phyloP scores from a whole-genome alignment of 116 monocot genomes.

The Dioscorea cayenensis region DNA sequence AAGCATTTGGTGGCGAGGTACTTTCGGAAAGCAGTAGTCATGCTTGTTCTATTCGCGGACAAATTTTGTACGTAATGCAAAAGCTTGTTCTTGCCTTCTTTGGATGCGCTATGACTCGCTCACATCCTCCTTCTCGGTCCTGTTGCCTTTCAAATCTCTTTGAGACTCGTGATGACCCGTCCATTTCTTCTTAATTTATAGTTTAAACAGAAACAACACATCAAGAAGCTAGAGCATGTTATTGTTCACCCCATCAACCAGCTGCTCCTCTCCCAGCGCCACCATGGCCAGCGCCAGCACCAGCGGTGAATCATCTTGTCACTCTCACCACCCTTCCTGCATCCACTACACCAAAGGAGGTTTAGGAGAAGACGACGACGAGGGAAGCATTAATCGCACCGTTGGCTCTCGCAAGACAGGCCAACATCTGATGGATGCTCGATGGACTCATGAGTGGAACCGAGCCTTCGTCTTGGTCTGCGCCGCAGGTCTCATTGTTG shows the following conservation, averaged over 20 bases:
- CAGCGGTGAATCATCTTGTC: neutral
- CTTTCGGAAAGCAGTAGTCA: too few relatives aligned
- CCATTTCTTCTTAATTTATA: neutral
- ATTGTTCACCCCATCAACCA: neutral
- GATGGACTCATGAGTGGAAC: constrained; percentile 60
- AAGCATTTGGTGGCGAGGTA: too few relatives aligned
- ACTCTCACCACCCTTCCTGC: neutral
- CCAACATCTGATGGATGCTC: neutral
- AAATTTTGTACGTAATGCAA: too few relatives aligned
- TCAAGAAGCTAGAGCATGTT: neutral
- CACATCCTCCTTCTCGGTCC: too few relatives aligned
- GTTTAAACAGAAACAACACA: neutral
- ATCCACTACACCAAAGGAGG: neutral
- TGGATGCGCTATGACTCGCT: too few relatives aligned
- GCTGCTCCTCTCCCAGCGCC: neutral
- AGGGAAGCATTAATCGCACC: neutral
- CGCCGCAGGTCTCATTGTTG: constrained; percentile 59
- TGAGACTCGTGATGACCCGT: neutral
- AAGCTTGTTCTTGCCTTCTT: too few relatives aligned
- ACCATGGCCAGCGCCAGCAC: neutral
- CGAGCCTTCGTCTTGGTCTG: constrained; percentile 48
- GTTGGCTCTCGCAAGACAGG: neutral
- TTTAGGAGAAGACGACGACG: neutral
- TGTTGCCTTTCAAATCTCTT: too few relatives aligned
- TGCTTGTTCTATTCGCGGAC: too few relatives aligned